phyloP scores from a whole-genome alignment of 2,329 filamentous ascomycete species.

The Fusarium duplospermum region DNA sequence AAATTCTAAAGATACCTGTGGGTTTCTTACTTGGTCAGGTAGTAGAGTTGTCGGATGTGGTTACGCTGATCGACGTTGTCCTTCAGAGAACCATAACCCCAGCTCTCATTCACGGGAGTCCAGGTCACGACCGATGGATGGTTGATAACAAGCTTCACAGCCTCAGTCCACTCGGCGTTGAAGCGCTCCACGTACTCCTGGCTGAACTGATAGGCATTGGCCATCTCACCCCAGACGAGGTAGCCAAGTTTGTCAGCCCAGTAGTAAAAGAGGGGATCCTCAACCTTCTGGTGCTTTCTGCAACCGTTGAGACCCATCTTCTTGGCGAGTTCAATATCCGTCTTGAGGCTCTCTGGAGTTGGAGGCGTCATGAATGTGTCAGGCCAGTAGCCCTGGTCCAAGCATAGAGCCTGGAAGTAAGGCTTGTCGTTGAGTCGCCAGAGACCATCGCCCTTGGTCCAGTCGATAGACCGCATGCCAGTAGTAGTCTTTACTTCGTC shows the following conservation, averaged over 20 bases:
- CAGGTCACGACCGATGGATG: slow-evolving; percentile 73
- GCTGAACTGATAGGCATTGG: slow-evolving; percentile 73
- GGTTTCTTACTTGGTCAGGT: slow-evolving; percentile 66
- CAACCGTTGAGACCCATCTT: slow-evolving; percentile 74
- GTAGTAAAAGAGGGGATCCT: slow-evolving; percentile 70
- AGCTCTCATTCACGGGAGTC: slow-evolving; percentile 74
- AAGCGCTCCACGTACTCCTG: slow-evolving; percentile 69
- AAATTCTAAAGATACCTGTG: not conserved
- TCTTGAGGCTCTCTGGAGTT: slow-evolving; percentile 55
- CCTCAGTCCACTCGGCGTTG: slow-evolving; percentile 72
- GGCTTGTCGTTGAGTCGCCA: slow-evolving; percentile 70
- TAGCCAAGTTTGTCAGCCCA: slow-evolving; percentile 71
- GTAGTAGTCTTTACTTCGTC: slow-evolving; percentile 71
- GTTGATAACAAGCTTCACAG: slow-evolving; percentile 73
- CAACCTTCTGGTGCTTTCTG: slow-evolving; percentile 74
- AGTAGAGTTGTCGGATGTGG: slow-evolving; percentile 73
- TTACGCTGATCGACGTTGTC: slow-evolving; percentile 69
- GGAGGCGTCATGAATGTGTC: slow-evolving; percentile 70
- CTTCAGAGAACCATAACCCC: slow-evolving; percentile 71
- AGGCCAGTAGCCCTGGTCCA: slow-evolving; percentile 75
- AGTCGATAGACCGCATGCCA: slow-evolving; percentile 70
- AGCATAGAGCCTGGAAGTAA: slow-evolving; percentile 69
- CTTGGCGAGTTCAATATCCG: slow-evolving; percentile 67
- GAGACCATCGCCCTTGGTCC: slow-evolving; percentile 67
- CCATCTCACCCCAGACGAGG: slow-evolving; percentile 74